Percentiles rank a stretch among this genome's conserved stretches.
phyloP scores from a whole-genome alignment of 2,329 filamentous ascomycete genomes.

The Phaeosphaeriaceae sp. region DNA sequence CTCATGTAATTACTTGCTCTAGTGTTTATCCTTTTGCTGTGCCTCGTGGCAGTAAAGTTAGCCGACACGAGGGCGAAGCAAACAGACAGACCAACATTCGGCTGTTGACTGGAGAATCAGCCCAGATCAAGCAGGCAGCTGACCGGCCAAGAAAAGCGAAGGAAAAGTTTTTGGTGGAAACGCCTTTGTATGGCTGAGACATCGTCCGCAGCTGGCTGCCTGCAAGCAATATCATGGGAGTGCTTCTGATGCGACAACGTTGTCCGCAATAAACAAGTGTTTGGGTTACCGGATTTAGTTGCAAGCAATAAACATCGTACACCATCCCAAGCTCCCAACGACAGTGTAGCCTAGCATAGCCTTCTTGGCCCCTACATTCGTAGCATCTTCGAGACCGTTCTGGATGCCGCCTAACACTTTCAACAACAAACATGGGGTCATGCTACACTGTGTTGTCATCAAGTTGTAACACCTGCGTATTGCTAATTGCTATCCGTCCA shows the following conservation, averaged over 20 bases:
- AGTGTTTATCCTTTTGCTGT: constrained; percentile 11
- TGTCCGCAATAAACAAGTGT: constrained; percentile 9
- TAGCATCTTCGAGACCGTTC: constrained; percentile 14
- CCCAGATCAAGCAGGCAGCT: constrained; percentile 19
- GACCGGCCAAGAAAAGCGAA: constrained; percentile 18
- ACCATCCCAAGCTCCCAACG: too few relatives aligned
- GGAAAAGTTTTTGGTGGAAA: constrained; percentile 9
- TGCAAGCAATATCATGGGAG: constrained; percentile 18
- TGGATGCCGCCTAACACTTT: constrained; percentile 12
- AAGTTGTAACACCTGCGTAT: constrained; percentile 26
- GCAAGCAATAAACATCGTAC: constrained; percentile 13
- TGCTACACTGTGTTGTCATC: constrained; percentile 30
- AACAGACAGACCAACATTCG: constrained; percentile 19
- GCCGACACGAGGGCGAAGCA: constrained; percentile 20
- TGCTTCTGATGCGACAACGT: constrained; percentile 14
- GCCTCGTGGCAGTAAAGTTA: constrained; percentile 10
- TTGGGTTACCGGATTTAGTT: background rate
- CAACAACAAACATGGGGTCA: constrained; percentile 30
- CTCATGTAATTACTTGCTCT: constrained; percentile 10
- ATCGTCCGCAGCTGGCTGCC: constrained; percentile 17
- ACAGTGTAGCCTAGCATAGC: constrained; percentile 16
- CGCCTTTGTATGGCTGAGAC: constrained; percentile 23
- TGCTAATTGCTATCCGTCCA: constrained; percentile 21
- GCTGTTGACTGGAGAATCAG: constrained; percentile 22
- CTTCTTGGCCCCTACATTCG: constrained; percentile 11